Evolutionary conservation across 805 yeast genomes (phyloP).

Genomic region (Nakazawaea pomicola): DNA sequence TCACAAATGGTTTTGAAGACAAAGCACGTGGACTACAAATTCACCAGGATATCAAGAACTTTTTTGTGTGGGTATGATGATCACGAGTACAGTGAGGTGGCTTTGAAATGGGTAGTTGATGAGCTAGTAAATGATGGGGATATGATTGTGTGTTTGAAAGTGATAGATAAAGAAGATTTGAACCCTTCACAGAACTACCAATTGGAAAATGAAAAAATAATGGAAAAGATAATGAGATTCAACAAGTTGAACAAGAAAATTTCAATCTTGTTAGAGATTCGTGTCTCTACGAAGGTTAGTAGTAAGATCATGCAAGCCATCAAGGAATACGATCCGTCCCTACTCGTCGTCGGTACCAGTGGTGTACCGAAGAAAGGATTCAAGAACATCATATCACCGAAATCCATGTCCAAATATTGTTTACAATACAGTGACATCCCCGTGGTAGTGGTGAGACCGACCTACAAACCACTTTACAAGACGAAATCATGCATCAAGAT

Average conservation of each 20-base stretch:
- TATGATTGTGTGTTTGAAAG: conserved; percentile 39
- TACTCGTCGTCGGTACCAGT: conserved; percentile 41
- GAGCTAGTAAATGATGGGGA: conserved; percentile 41
- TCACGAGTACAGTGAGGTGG: conserved; percentile 35
- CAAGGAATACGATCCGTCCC: conserved; percentile 39
- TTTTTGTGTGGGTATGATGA: conserved; percentile 39
- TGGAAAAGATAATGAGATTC: conserved; percentile 26
- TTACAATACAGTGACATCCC: conserved; percentile 42
- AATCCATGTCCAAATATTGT: conserved; percentile 43
- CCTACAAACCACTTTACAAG: conserved; percentile 19
- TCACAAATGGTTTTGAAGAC: conserved; percentile 33
- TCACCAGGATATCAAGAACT: conserved; percentile 33
- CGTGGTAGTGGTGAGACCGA: conserved; percentile 39
- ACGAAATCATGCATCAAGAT: conserved; percentile 4
- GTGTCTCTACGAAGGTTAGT: conserved; percentile 30
- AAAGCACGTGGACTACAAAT: conserved; percentile 32
- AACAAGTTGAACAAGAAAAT: conserved; percentile 32
- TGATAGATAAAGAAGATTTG: conserved; percentile 28
- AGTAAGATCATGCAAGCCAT: conserved; percentile 35
- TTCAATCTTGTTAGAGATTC: conserved; percentile 36
- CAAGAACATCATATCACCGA: conserved; percentile 33
- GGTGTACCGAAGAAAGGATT: conserved; percentile 35
- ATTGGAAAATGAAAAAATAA: conserved; percentile 28
- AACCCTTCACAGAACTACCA: conserved; percentile 22
- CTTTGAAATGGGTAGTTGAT: conserved; percentile 40